phyloP scores from a whole-genome alignment of 352 stramenopile genomes.

The Globisporangium parvum region DNA sequence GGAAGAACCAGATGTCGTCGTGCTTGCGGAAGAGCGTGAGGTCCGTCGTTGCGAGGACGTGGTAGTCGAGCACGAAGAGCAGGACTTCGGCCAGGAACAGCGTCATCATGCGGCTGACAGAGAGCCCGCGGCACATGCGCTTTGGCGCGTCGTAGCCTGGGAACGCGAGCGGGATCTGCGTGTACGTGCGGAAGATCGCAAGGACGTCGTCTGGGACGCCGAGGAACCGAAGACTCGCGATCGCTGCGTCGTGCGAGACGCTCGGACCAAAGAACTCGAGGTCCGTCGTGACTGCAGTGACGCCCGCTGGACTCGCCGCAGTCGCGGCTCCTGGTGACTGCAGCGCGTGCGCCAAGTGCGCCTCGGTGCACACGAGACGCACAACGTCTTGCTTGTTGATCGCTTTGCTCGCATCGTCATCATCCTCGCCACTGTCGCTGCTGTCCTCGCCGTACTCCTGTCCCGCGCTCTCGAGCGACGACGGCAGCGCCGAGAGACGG shows the following conservation, averaged over 20 bases:
- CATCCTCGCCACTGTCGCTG: background rate
- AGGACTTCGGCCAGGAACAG: slow-evolving; percentile 35
- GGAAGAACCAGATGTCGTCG: slow-evolving; percentile 49
- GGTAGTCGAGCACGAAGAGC: slow-evolving; percentile 45
- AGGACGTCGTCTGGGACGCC: slow-evolving; percentile 27
- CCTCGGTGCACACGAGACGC: slow-evolving; percentile 31
- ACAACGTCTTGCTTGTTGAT: slow-evolving; percentile 35
- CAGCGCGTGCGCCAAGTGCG: slow-evolving; percentile 20
- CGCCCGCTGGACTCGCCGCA: slow-evolving; percentile 1
- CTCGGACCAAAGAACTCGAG: slow-evolving; percentile 46
- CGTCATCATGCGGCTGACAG: slow-evolving; percentile 29
- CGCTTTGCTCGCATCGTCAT: slow-evolving; percentile 4
- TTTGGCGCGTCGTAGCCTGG: slow-evolving; percentile 21
- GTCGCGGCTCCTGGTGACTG: background rate
- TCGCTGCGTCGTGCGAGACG: slow-evolving; percentile 32
- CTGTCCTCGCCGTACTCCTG: slow-evolving; percentile 15
- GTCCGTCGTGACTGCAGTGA: slow-evolving; percentile 37
- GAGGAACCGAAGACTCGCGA: slow-evolving; percentile 31
- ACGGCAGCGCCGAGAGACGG: slow-evolving; percentile 20
- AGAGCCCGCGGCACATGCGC: slow-evolving; percentile 30
- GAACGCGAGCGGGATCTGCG: slow-evolving; percentile 33
- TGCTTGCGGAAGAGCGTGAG: slow-evolving; percentile 30
- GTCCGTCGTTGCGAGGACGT: slow-evolving; percentile 19
- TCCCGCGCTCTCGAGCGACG: slow-evolving; percentile 12
- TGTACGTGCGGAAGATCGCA: slow-evolving; percentile 29